phyloP scores from a whole-genome alignment of 1,284 basidiomycete species.

The Meripilus lineatus region DNA sequence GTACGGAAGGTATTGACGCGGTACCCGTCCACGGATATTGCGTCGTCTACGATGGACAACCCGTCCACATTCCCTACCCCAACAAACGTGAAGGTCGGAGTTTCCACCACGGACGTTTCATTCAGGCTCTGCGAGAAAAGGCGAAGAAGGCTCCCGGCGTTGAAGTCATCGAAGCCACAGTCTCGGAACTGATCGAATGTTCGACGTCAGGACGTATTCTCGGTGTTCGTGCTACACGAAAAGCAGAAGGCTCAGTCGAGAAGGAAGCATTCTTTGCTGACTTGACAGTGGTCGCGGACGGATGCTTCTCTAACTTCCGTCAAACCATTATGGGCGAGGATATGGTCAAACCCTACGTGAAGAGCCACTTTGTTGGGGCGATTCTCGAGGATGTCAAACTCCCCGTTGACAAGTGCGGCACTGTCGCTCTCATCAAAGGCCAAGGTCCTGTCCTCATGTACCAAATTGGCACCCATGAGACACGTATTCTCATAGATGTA shows the following conservation, averaged over 20 bases:
- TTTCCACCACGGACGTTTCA: conserved; percentile 95
- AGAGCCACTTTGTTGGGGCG: conserved; percentile 81
- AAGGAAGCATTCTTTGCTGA: conserved; percentile 64
- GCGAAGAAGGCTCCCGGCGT: conserved; percentile 59
- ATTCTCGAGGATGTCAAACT: conserved; percentile 73
- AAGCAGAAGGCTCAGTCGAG: conserved; percentile 31
- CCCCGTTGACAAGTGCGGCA: conserved; percentile 84
- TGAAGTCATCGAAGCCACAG: conserved; percentile 80
- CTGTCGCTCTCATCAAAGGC: conserved; percentile 72
- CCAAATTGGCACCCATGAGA: conserved; percentile 76
- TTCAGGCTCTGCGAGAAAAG: conserved; percentile 73
- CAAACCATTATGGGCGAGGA: conserved; percentile 46
- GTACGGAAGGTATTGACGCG: conserved; percentile 85
- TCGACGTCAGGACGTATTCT: conserved; percentile 51
- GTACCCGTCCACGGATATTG: conserved; percentile 86
- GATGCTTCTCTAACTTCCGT: conserved; percentile 89
- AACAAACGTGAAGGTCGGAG: conserved; percentile 65
- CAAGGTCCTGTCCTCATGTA: conserved; percentile 87
- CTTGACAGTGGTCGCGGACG: conserved; percentile 89
- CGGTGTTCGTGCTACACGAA: conserved; percentile 55
- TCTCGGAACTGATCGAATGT: conserved; percentile 67
- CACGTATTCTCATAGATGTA: conserved; percentile 91
- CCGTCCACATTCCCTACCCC: conserved; percentile 89
- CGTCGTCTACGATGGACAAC: conserved; percentile 63
- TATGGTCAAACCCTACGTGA: conserved; percentile 47